phyloP scores from a whole-genome alignment of 2,329 filamentous ascomycete species.

The Fusarium chuoi region DNA sequence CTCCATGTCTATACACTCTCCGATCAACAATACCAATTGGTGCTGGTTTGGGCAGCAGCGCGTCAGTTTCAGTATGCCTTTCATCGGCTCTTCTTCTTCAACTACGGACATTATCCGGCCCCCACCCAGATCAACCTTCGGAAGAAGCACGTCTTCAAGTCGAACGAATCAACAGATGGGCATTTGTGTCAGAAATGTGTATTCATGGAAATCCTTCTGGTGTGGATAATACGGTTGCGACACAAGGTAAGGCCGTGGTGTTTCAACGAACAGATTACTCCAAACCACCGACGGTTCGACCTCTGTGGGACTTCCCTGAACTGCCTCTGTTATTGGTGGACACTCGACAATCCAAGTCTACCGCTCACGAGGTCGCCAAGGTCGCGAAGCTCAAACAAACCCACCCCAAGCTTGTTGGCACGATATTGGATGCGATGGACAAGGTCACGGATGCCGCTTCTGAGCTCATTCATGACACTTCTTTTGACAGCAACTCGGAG shows the following conservation, averaged over 20 bases:
- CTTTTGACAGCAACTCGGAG: constrained; percentile 73
- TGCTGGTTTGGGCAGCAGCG: constrained; percentile 90
- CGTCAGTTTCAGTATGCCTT: constrained; percentile 92
- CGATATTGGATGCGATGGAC: constrained; percentile 88
- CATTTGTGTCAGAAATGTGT: constrained; percentile 95
- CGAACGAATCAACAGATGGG: constrained; percentile 97
- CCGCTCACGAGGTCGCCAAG: constrained; percentile 85
- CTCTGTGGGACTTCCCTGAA: constrained; percentile 90
- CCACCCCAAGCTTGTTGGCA: constrained; percentile 81
- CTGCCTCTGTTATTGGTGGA: constrained; percentile 90
- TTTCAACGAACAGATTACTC: constrained; percentile 84
- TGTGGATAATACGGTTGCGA: constrained; percentile 95
- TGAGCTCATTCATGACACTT: constrained; percentile 65
- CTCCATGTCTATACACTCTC: constrained; percentile 87
- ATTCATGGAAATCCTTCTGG: constrained; percentile 97
- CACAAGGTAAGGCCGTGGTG: constrained; percentile 92
- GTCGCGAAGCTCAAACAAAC: constrained; percentile 76
- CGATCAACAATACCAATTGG: constrained; percentile 94
- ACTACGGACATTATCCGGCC: constrained; percentile 86
- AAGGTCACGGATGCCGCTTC: constrained; percentile 69
- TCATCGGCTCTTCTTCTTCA: constrained; percentile 87
- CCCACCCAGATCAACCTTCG: constrained; percentile 88
- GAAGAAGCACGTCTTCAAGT: constrained; percentile 91
- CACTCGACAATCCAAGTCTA: constrained; percentile 88
- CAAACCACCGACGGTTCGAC: constrained; percentile 78